Base-by-base conservation (phyloP, 345 rosid genomes). In the Turnera subulata region DNA sequence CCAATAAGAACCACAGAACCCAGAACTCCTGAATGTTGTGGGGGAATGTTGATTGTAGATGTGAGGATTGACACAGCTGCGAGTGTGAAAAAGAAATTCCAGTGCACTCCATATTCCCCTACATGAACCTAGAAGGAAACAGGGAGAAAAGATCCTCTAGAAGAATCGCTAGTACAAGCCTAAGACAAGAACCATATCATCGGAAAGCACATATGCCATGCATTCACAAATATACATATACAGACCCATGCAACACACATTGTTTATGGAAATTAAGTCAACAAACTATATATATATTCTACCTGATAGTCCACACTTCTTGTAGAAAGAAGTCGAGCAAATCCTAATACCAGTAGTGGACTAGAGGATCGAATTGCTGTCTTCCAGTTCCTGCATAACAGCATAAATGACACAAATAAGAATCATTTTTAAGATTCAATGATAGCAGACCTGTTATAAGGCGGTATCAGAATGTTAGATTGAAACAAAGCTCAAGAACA, bases 81-180 rank as follows among this genome's bases (percentile, higher is more conserved):
- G 48, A 89, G 91, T 2, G 97, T 86, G 80, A 89, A 89, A 73
- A 92, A 93, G 86, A 89, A 93, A 67, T 89, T 86, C 96, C 99
- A 85, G 58, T 93, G 97, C 26, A 85, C 80, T 70, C 97, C 94
- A 62, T 89, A 87, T 73, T 93, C 97, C 15, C 84, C 91, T 20
- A 73, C 74, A 62, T 86, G 98, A 59, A 86, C 89, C 97, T 89
- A 61, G 56, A 58, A 19, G 46, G 0, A 25, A 58, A 44, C 5
- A 32, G 2, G 15, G 38, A 21, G 11, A 37, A 19, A 29, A 29
- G n/a, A 3, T 29, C 4, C 4, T 29, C 35, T 29, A 29, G 5
- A 29, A 29, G 4, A 29, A 29, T 29, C 5, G 35, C 35, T 8
- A 29, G 35, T 3, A 29, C 35, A 29, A 29, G 35, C 35, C 8